phyloP scores from a whole-genome alignment of 1,284 basidiomycete genomes.

The Cutaneotrichosporon sp. region DNA sequence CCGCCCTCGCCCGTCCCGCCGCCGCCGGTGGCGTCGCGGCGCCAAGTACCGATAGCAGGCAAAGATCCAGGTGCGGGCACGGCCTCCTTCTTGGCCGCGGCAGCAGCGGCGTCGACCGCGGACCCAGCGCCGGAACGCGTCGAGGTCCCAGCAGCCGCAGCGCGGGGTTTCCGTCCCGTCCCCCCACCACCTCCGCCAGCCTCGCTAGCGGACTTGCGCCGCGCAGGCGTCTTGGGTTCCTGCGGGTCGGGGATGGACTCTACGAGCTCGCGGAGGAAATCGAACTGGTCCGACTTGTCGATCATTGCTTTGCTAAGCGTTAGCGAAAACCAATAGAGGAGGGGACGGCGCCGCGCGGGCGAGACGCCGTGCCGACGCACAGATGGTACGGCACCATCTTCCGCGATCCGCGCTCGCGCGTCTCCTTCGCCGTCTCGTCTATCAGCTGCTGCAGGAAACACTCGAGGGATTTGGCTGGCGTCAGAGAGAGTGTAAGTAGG shows the following conservation, averaged over 20 bases:
- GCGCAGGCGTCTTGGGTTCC: slow-evolving; percentile 13
- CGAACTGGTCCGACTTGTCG: slow-evolving; percentile 79
- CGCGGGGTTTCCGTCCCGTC: background rate
- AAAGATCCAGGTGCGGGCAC: slow-evolving; percentile 14
- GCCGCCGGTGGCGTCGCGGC: slow-evolving; percentile 54
- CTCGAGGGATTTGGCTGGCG: slow-evolving; percentile 87
- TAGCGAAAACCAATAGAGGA: slow-evolving; percentile 3
- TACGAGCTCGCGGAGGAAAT: slow-evolving; percentile 95
- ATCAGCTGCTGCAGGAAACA: slow-evolving; percentile 86
- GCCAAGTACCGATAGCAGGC: slow-evolving; percentile 47
- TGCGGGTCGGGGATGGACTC: slow-evolving; percentile 82
- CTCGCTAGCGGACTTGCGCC: slow-evolving; percentile 9
- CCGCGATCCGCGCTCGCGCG: slow-evolving; percentile 71
- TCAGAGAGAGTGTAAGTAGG: background rate
- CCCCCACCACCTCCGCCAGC: background rate
- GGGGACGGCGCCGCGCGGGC: too few species aligned
- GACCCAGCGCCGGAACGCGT: background rate
- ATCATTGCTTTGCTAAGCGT: slow-evolving; percentile 83
- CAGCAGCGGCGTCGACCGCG: background rate
- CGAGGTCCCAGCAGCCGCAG: slow-evolving; percentile 2
- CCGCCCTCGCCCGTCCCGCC: slow-evolving; percentile 41
- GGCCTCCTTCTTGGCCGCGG: slow-evolving; percentile 17
- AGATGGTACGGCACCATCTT: slow-evolving; percentile 92
- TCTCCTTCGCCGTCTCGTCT: slow-evolving; percentile 76
- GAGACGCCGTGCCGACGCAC: slow-evolving; percentile 62